A percentile compares a stretch with the other conserved stretches of the same genome.
Conservation (phyloP, 2,329 filamentous ascomycete species). For the Colletotrichum echinochloae region DNA sequence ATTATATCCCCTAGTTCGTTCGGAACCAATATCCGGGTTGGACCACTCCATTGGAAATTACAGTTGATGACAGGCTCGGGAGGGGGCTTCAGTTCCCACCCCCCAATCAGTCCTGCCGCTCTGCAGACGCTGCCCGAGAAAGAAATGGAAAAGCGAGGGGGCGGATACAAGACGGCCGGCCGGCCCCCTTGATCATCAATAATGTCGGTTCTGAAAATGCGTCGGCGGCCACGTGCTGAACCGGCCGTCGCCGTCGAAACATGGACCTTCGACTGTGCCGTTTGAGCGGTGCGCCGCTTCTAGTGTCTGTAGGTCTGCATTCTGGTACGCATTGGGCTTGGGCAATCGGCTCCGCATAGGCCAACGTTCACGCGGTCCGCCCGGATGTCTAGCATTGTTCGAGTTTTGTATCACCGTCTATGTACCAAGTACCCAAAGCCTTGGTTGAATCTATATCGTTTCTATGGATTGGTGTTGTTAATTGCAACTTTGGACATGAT, state of each 20-base stretch:
- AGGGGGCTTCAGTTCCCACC: background rate
- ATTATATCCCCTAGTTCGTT: background rate
- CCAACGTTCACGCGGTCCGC: background rate
- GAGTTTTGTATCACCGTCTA: background rate
- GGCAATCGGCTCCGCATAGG: background rate
- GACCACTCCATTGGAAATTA: background rate
- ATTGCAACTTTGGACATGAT: background rate
- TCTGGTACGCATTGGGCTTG: background rate
- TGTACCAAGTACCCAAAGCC: background rate
- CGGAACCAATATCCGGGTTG: background rate
- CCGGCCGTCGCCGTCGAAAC: background rate
- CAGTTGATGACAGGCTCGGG: background rate
- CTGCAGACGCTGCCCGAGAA: slow-evolving; percentile 8
- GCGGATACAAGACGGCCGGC: background rate
- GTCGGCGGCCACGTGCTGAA: background rate
- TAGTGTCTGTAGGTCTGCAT: too few species aligned
- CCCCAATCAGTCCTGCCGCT: background rate
- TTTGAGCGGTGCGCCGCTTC: background rate
- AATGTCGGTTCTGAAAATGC: background rate
- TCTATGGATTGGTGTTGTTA: slow-evolving; percentile 6
- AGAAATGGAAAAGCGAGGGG: too few species aligned
- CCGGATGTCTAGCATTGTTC: background rate
- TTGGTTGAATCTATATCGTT: slow-evolving; percentile 12
- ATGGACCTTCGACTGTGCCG: background rate
- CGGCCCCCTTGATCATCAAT: slow-evolving; percentile 20